These are phyloP conservation scores for Lactarius quietus DNA, from an alignment of 768 basidiomycete genomes.

Conservation along the genomic window DNA sequence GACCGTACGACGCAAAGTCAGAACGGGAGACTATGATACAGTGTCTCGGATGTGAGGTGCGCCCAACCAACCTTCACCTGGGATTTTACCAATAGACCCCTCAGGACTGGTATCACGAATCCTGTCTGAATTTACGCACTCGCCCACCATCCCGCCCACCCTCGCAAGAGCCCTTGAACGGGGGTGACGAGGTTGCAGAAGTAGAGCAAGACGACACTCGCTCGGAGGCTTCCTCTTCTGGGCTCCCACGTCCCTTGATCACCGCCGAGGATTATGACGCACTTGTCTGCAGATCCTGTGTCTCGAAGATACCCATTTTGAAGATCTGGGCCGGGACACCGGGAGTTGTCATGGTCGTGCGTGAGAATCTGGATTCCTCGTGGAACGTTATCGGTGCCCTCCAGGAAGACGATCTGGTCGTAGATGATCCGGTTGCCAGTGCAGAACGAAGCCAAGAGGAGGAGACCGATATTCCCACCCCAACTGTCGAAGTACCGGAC, in stretches of 20 bases:
- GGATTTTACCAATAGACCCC: conserved; percentile 4
- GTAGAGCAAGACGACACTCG: conserved; percentile 41
- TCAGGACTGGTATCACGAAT: conserved; percentile 94
- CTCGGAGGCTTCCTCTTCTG: conserved; percentile 63
- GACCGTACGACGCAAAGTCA: conserved; percentile 64
- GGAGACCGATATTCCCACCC: neutral
- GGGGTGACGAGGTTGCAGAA: conserved; percentile 7
- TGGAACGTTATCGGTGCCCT: conserved; percentile 50
- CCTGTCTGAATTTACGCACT: conserved; percentile 76
- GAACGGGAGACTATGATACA: conserved; percentile 88
- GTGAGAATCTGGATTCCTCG: conserved; percentile 40
- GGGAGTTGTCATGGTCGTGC: conserved; percentile 64
- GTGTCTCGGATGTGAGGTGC: conserved; percentile 80
- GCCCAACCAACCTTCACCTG: conserved; percentile 26
- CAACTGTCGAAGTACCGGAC: neutral
- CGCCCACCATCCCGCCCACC: conserved; percentile 50
- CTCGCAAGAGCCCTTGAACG: conserved; percentile 26
- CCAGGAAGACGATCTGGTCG: conserved; percentile 28
- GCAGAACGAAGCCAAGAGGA: conserved; percentile 10
- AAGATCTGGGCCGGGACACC: conserved; percentile 63
- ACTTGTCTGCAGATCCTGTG: conserved; percentile 71
- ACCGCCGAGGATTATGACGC: conserved; percentile 68
- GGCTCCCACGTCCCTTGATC: conserved; percentile 64
- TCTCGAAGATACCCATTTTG: conserved; percentile 49
- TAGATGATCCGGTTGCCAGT: conserved; percentile 14